phyloP scores from a whole-genome alignment of 441 rosid genomes.

The Melastoma candidum region DNA sequence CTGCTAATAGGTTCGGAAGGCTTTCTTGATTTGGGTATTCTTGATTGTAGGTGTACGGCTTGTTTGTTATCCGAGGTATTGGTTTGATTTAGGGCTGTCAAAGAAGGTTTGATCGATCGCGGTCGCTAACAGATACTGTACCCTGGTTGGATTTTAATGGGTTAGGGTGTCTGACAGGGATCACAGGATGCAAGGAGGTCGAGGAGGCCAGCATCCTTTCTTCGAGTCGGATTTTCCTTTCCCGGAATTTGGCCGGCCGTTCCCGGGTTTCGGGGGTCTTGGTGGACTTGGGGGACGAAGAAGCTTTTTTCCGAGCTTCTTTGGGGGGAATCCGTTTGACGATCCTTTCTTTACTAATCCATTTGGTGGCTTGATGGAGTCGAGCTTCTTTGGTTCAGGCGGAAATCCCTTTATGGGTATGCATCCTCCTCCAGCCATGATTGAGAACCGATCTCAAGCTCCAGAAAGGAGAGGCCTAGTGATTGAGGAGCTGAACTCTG shows the following conservation, averaged over 20 bases:
- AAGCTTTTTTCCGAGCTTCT: conserved; percentile 34
- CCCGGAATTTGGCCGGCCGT: too few relatives aligned
- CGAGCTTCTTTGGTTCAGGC: conserved; percentile 20
- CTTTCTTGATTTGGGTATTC: too few relatives aligned
- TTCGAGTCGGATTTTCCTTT: conserved; percentile 31
- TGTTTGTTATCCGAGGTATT: too few relatives aligned
- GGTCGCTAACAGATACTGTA: too few relatives aligned
- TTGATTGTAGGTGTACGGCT: too few relatives aligned
- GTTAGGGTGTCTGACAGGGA: too few relatives aligned
- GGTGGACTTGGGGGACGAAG: conserved; percentile 28
- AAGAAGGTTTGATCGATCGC: too few relatives aligned
- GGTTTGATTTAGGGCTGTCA: too few relatives aligned
- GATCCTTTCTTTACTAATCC: conserved; percentile 62
- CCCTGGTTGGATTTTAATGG: too few relatives aligned
- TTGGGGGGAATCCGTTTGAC: conserved; percentile 66
- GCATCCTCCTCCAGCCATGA: too few relatives aligned
- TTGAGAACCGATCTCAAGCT: conserved; percentile 9
- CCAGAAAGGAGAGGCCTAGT: conserved; percentile 29
- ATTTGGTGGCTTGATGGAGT: conserved; percentile 30
- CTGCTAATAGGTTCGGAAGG: too few relatives aligned
- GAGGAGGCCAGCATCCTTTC: conserved; percentile 29
- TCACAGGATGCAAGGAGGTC: conserved; percentile 37
- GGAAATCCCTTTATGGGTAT: neutral
- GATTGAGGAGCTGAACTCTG: conserved; percentile 57
- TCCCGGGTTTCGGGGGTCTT: conserved; percentile 14